Base-by-base conservation (phyloP, 345 rosid species). In the Acer campestre region DNA sequence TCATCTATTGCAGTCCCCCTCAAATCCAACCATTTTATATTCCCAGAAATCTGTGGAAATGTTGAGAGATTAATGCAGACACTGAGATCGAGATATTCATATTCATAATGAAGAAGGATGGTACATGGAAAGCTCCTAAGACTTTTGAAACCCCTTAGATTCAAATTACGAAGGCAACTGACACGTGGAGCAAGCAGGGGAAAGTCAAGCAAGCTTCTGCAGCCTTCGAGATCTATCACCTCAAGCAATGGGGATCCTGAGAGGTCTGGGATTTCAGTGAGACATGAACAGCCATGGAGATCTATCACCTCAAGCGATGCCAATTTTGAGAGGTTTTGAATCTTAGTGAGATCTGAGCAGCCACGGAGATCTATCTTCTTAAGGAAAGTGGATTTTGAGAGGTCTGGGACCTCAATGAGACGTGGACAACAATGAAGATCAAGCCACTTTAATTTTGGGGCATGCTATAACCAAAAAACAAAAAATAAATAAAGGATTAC, bases 51-150 rank as follows among this genome's bases (percentile, higher is more conserved):
- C 63, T 20, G 10, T 22, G 63, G 63, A 59, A 53, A 53, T 18
- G 31, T 16, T 7, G 78, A 75, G 53, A 75, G 44, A 7, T 59
- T 77, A 51, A 16, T n/a, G 69, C 87, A 80, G 35, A 7, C 23
- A 8, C 70, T 61, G 17, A 85, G 40, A 69, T 69, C 44, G 74
- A 82, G 62, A 46, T 13, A 27, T 29, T 18, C 14, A 25, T 74
- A 49, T 53, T 53, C 6, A 53, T 3, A 53, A 14, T 17, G 59
- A 53, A 53, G 0, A 29, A 25, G 1, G 25, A 29, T 2, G 2
- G 0, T 53, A 0, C 18, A 17, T 53, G 59, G 18, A 53, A 53
- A 53, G 59, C 59, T 12, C 18, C 6, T 53, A 53, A 53, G 20
- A 53, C 7, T 53, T 53, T 53, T 6, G 0, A 8, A 53, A 5